A percentile compares a stretch with the other conserved stretches of the same genome.
Conservation (phyloP, 163 green algal species). For the Chlamydomonas reinhardtii region DNA sequence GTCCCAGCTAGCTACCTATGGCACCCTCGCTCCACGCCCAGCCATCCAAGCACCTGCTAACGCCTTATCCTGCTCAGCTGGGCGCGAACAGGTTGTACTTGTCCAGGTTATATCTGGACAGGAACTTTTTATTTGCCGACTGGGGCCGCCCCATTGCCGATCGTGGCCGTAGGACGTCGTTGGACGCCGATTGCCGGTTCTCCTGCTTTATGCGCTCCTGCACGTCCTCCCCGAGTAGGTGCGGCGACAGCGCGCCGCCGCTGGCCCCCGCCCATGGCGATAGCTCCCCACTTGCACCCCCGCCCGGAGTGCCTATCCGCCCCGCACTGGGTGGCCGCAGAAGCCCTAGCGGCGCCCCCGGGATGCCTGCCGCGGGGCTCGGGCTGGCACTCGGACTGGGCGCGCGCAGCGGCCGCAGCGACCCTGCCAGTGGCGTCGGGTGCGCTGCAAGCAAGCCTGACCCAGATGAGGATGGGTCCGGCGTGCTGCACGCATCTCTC, state of each 20-base stretch:
- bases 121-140: constrained; percentile 56
- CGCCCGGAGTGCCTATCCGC: neutral
- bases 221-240: constrained; percentile 29
- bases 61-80: no score
- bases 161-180: constrained; percentile 3
- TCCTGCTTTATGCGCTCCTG: constrained; percentile 49
- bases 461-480: neutral
- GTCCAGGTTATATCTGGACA: constrained; percentile 42
- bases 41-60: no score
- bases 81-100: constrained; percentile 53
- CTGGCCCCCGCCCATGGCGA: constrained; percentile 2
- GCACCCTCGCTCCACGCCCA: no score
- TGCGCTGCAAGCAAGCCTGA: constrained; percentile 15
- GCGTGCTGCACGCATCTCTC: neutral
- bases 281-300: neutral
- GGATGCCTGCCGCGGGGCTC: no score
- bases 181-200: constrained; percentile 37
- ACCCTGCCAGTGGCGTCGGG: constrained; percentile 16
- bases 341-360: neutral
- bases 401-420: constrained; percentile 30
- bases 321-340: constrained; percentile 25
- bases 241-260: constrained; percentile 6
- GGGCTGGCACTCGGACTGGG: constrained; percentile 17
- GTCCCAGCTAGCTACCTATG: no score
- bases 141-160: neutral